Evolutionary conservation across 164 flowering plant genomes (phyloP).

Genomic region (Annona cherimola): DNA sequence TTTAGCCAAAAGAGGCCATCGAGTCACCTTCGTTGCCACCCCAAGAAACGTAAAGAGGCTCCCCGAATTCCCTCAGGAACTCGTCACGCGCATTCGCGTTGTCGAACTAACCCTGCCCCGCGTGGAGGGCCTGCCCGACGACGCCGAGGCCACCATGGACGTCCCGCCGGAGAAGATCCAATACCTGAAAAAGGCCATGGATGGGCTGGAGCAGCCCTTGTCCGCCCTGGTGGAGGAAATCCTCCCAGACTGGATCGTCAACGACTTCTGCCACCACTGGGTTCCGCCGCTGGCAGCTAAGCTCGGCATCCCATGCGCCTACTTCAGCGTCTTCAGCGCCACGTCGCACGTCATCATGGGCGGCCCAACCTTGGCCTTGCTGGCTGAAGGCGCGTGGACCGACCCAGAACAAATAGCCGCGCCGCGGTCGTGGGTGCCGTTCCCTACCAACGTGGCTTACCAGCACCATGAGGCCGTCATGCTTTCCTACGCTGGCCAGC

Average conservation of each 20-base stretch:
- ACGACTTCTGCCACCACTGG: slow-evolving; percentile 34
- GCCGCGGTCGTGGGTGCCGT: background rate
- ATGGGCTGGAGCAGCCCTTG: slow-evolving; percentile 28
- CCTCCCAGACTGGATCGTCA: slow-evolving; percentile 8
- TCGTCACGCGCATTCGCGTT: slow-evolving; percentile 10
- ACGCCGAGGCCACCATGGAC: slow-evolving; percentile 37
- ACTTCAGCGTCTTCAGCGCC: slow-evolving; percentile 10
- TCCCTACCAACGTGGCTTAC: background rate
- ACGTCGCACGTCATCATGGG: background rate
- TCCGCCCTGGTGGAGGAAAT: slow-evolving; percentile 10
- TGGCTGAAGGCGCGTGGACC: background rate
- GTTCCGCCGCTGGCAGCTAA: slow-evolving; percentile 5
- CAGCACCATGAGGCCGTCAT: background rate
- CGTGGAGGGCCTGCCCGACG: slow-evolving; percentile 19
- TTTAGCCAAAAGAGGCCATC: slow-evolving; percentile 41
- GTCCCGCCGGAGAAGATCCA: slow-evolving; percentile 20
- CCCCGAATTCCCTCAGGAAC: slow-evolving; percentile 24
- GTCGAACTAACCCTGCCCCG: slow-evolving; percentile 29
- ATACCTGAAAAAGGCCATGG: slow-evolving; percentile 32
- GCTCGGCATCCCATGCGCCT: slow-evolving; percentile 9
- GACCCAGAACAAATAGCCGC: background rate
- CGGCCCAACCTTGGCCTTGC: background rate
- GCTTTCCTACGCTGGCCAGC: background rate
- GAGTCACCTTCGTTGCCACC: slow-evolving; percentile 46
- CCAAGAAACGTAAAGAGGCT: slow-evolving; percentile 45